Conservation (phyloP, 371 early-diverging fungal species). For the Gilbertella persicaria region DNA sequence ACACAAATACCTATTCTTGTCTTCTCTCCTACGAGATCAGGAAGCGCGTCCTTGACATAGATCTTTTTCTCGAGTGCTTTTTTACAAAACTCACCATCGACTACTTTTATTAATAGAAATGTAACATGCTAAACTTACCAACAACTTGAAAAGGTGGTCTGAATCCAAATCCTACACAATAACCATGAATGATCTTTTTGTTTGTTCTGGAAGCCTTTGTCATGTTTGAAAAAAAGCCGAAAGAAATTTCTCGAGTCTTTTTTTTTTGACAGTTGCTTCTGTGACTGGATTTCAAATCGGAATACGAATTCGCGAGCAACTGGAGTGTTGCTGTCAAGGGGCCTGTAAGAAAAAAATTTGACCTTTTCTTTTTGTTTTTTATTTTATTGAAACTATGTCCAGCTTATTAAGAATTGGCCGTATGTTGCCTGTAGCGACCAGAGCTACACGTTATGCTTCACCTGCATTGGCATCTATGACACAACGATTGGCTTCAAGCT, state of each 20-base stretch:
- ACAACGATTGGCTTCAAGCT: slow-evolving; percentile 10
- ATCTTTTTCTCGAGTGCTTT: slow-evolving; percentile 60
- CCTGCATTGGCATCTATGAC: background rate
- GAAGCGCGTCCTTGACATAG: slow-evolving; percentile 57
- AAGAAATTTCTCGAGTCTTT: slow-evolving; percentile 4
- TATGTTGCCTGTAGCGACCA: slow-evolving; percentile 8
- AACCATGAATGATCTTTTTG: slow-evolving; percentile 78
- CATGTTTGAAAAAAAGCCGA: slow-evolving; percentile 7
- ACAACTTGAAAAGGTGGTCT: slow-evolving; percentile 89
- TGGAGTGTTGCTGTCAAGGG: slow-evolving; percentile 28
- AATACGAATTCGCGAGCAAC: background rate
- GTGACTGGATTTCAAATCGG: background rate
- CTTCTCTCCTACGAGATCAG: slow-evolving; percentile 55
- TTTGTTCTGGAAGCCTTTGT: slow-evolving; percentile 78
- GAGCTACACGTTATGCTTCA: background rate
- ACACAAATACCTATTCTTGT: slow-evolving; percentile 23
- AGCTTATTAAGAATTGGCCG: slow-evolving; percentile 18
- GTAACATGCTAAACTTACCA: slow-evolving; percentile 47
- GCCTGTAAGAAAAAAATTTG: slow-evolving; percentile 20
- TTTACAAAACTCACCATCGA: slow-evolving; percentile 77
- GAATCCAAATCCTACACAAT: slow-evolving; percentile 79
- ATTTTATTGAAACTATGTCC: slow-evolving; percentile 4
- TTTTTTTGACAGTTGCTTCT: background rate
- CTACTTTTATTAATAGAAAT: slow-evolving; percentile 36
- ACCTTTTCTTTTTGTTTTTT: background rate